Evolutionary conservation across 306 rosid species (phyloP).

Genomic region (Dicorynia guianensis): DNA sequence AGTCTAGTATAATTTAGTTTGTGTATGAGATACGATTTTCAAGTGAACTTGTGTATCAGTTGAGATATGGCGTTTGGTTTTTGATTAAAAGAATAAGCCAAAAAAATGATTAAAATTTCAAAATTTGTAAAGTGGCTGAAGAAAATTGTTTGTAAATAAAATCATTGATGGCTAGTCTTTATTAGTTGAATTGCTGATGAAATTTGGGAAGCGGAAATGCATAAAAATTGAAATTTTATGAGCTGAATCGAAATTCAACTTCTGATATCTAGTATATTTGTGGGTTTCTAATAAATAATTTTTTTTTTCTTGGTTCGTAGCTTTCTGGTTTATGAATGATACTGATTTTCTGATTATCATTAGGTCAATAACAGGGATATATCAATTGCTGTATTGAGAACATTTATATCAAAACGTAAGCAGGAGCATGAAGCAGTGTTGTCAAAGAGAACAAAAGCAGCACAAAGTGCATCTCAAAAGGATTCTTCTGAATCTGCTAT

Average conservation of each 20-base stretch:
- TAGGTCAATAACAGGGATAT: slow-evolving; percentile 97
- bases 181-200: neutral
- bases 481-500: slow-evolving; percentile 52
- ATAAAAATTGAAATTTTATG: slow-evolving; percentile 3
- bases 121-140: no score
- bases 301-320: neutral
- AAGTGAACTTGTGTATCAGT: neutral
- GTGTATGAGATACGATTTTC: neutral
- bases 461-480: slow-evolving; percentile 52
- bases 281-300: no score
- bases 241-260: neutral
- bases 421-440: slow-evolving; percentile 73
- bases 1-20: no score
- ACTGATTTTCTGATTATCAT: slow-evolving; percentile 35
- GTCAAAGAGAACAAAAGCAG: slow-evolving; percentile 61
- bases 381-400: slow-evolving; percentile 92
- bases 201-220: neutral
- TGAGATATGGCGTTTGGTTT: slow-evolving; percentile 6
- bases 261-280: no score
- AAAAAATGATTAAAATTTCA: no score
- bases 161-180: no score
- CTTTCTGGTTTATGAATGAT: slow-evolving; percentile 2
- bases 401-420: slow-evolving; percentile 69
- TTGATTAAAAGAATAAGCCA: no score
- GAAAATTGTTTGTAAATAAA: neutral